Conservation (phyloP, 345 rosid genomes). For the Murraya paniculata region DNA sequence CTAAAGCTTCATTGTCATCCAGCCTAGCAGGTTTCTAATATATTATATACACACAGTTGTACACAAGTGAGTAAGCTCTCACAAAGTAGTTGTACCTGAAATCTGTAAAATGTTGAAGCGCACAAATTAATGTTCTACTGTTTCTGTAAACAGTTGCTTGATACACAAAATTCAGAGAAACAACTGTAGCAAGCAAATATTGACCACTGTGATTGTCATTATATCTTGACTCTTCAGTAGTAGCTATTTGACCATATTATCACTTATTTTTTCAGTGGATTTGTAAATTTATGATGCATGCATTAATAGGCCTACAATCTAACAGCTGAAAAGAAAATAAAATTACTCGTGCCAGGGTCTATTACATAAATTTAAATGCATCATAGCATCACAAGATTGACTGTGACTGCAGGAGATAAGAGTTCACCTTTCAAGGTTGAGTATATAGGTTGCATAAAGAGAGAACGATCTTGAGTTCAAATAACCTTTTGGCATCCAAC, state of each 20-base stretch:
- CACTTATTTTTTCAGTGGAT: neutral
- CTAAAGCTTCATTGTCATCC: neutral
- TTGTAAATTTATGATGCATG: neutral
- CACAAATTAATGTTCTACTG: neutral
- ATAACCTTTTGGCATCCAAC: constrained; percentile 76
- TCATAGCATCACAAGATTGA: neutral
- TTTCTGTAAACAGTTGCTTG: neutral
- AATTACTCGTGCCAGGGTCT: neutral
- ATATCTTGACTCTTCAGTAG: neutral
- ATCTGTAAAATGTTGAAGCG: neutral
- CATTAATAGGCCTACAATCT: neutral
- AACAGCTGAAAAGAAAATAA: constrained; percentile 1
- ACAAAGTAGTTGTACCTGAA: neutral
- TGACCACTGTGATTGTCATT: neutral
- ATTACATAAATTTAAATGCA: neutral
- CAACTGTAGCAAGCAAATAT: neutral
- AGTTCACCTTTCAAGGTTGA: constrained; percentile 77
- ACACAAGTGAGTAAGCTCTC: neutral
- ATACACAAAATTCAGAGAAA: neutral
- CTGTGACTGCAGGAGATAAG: neutral
- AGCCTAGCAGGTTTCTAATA: neutral
- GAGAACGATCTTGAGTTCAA: constrained; percentile 56
- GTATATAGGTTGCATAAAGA: constrained; percentile 43
- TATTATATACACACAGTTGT: neutral
- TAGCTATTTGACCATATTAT: neutral